Evolutionary conservation across 768 basidiomycete species (phyloP), one percentile per base, ranked within the genome.

Genomic region (Lactarius indigo): DNA sequence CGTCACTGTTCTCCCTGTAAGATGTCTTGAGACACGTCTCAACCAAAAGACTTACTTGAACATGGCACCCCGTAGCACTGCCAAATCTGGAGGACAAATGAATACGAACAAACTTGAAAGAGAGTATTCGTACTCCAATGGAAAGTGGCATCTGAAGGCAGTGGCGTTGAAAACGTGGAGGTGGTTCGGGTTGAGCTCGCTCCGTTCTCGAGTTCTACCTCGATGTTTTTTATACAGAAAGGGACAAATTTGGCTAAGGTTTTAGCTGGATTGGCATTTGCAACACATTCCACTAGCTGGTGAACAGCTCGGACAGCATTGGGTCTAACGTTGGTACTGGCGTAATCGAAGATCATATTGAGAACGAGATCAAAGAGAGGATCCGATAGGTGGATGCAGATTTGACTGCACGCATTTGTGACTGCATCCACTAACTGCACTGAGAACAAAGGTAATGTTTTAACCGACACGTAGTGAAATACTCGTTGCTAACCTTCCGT

Each of bases 251-350:
- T 90, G 23, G 83, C 87, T 57, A 95, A 78, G 1, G 90, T 90
- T 77, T 93, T 93, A 59, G 74, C 78, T 5, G 93, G 86, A 71
- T 92, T 78, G 23, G 91, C 90, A 65, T 92, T 90, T 5, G 93
- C 89, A 28, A 96, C 84, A 73, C 91, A 92, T 76, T 91, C 87
- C 39, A 95, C 89, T 5, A 97, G 80, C 70, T 92, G 88, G 71
- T 94, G 91, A 31, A 95, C 90, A 3, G 90, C 91, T 63, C 91
- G 86, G 52, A 94, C 91, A 28, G 92, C 90, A 75, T 95, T 96
- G 30, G 91, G 82, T 30, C 92, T 88, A 31, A 92, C 89, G 68
- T 87, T 90, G 17, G 85, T 87, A 71, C 87, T 90, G 18, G 88
- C 88, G 73, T 94, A 94, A 73, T 94, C 87, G 74, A 83, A 90